Evolutionary conservation across 1,139 yeast genomes (phyloP).

Genomic region (Pneumocystis oryctolagi): DNA sequence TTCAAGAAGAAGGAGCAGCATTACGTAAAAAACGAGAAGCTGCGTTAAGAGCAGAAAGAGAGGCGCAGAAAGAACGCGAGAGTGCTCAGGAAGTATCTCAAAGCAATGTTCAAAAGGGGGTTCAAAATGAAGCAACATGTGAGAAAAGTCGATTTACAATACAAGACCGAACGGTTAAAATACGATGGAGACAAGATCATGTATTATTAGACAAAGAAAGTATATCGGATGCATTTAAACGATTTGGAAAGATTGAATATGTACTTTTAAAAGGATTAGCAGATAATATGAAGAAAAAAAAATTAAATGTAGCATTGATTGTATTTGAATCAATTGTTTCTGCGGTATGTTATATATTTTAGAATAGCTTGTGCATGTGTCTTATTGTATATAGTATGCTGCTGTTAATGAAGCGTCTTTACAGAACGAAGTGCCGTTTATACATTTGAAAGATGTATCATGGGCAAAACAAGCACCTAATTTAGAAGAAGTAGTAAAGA

Average conservation of each 20-base stretch:
- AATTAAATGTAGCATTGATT: neutral
- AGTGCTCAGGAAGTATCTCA: too few relatives aligned
- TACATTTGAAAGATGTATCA: neutral
- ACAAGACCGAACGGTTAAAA: slow-evolving; percentile 9
- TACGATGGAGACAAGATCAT: slow-evolving; percentile 8
- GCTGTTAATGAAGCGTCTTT: neutral
- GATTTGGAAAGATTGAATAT: slow-evolving; percentile 9
- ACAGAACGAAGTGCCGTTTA: slow-evolving; percentile 1
- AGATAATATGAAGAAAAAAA: neutral
- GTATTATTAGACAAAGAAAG: neutral
- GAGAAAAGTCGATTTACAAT: slow-evolving; percentile 4
- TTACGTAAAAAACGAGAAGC: slow-evolving; percentile 7
- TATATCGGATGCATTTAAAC: neutral
- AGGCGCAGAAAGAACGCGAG: too few relatives aligned
- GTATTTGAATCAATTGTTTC: slow-evolving; percentile 3
- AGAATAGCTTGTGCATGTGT: too few relatives aligned
- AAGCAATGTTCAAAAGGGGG: neutral
- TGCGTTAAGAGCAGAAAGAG: neutral
- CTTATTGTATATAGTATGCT: neutral
- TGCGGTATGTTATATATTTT: neutral
- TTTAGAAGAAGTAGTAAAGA: neutral
- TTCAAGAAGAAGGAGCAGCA: slow-evolving; percentile 7
- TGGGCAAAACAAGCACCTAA: neutral
- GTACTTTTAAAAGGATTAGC: neutral
- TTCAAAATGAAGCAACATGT: neutral